phyloP scores from a whole-genome alignment of 768 basidiomycete species.

The Hypholoma sublateritium region DNA sequence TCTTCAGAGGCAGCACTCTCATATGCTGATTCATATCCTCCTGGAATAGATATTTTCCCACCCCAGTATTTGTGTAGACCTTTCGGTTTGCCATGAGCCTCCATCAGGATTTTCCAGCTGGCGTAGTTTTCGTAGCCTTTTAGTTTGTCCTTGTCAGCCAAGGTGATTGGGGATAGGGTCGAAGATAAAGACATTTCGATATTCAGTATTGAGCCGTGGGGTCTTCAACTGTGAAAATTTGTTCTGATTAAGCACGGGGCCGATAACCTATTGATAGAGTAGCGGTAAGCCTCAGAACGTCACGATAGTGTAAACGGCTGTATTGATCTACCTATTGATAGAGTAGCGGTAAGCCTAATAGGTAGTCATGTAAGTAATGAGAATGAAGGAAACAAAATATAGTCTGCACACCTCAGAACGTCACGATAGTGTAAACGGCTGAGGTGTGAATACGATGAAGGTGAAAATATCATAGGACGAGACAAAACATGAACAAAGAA shows the following conservation, averaged over 20 bases:
- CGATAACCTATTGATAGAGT: neutral
- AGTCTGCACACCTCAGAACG: neutral
- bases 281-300: neutral
- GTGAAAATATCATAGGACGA: neutral
- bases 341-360: neutral
- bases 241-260: neutral
- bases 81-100: neutral
- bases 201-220: neutral
- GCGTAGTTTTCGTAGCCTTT: conserved; percentile 3
- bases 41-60: neutral
- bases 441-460: neutral
- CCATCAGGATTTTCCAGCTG: neutral
- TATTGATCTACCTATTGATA: neutral
- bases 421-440: neutral
- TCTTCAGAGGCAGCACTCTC: neutral
- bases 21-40: neutral
- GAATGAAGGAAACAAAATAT: neutral
- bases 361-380: neutral
- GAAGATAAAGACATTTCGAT: neutral
- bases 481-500: neutral
- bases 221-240: neutral
- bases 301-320: neutral
- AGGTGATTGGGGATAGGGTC: neutral
- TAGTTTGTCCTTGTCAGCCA: neutral
- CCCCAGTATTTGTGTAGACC: neutral